Percentiles rank a stretch among this genome's conserved stretches.
Evolutionary conservation across 2,329 filamentous ascomycete species (phyloP).

Genomic region (Lecanoromycetidae sp.): DNA sequence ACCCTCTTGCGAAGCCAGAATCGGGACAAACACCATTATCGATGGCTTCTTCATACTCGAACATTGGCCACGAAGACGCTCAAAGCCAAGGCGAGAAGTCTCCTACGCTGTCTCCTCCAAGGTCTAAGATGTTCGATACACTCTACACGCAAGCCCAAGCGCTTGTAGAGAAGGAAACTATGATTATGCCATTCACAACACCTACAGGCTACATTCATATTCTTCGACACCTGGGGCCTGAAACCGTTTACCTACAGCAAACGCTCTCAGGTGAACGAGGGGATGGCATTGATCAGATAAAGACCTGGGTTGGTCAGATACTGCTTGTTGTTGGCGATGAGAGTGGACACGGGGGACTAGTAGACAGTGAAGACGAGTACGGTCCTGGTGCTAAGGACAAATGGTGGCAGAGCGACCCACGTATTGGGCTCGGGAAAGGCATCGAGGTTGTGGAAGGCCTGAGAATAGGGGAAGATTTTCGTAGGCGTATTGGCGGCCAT

Average conservation of each 20-base stretch:
- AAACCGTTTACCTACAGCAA: constrained; percentile 79
- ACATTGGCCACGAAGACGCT: constrained; percentile 64
- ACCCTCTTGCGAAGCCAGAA: constrained; percentile 37
- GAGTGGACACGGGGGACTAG: constrained; percentile 57
- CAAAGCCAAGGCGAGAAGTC: constrained; percentile 50
- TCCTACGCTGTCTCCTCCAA: constrained; percentile 30
- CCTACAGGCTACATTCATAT: constrained; percentile 75
- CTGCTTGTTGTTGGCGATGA: constrained; percentile 47
- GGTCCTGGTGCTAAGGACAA: constrained; percentile 26
- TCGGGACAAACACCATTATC: constrained; percentile 46
- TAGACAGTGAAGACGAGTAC: constrained; percentile 59
- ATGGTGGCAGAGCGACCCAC: constrained; percentile 58
- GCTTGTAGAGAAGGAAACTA: constrained; percentile 71
- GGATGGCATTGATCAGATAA: constrained; percentile 55
- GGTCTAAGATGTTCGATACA: constrained; percentile 58
- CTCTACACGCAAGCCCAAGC: constrained; percentile 67
- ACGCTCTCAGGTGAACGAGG: constrained; percentile 67
- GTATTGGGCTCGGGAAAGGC: constrained; percentile 75
- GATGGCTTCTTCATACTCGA: constrained; percentile 74
- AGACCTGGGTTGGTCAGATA: constrained; percentile 50
- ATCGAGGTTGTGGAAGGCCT: constrained; percentile 78
- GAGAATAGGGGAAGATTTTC: constrained; percentile 77
- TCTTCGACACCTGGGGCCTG: constrained; percentile 70
- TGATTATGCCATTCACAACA: constrained; percentile 81
- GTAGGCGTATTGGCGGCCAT: constrained; percentile 58